A percentile compares a stretch with the other conserved stretches of the same genome.
These are phyloP conservation scores for Cucumis melo DNA, from an alignment of 306 rosid genomes.

Conservation along the genomic window DNA sequence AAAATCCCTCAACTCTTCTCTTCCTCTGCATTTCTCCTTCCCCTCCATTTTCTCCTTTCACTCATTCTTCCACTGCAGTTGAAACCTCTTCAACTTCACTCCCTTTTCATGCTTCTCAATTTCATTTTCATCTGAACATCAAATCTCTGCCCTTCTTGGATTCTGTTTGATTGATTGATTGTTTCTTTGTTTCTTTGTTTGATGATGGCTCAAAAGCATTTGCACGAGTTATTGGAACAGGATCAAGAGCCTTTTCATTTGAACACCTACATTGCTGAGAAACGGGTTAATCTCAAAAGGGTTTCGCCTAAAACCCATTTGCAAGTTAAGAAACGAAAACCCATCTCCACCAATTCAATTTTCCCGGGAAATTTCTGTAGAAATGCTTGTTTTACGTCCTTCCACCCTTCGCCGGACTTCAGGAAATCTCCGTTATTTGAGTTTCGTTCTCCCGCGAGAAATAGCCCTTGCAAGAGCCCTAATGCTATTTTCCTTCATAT, in stretches of 20 bases:
- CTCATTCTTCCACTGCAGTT: neutral
- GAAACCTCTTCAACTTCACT: slow-evolving; percentile 10
- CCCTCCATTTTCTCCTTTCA: neutral
- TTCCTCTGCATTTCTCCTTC: neutral
- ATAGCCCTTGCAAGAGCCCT: slow-evolving; percentile 32
- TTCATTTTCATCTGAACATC: neutral
- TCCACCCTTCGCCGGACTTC: slow-evolving; percentile 41
- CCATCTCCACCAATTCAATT: slow-evolving; percentile 14
- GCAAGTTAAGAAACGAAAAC: slow-evolving; percentile 22
- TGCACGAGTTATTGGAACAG: slow-evolving; percentile 37
- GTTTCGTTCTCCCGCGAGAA: slow-evolving; percentile 31
- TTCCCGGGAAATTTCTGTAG: slow-evolving; percentile 28
- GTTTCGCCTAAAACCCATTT: slow-evolving; percentile 13
- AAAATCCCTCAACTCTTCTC: neutral
- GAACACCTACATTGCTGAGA: slow-evolving; percentile 36
- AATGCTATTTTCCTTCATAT: slow-evolving; percentile 55
- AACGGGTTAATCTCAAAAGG: slow-evolving; percentile 22
- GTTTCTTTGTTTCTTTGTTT: neutral
- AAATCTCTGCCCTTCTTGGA: neutral
- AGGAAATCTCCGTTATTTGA: slow-evolving; percentile 61
- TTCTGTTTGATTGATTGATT: neutral
- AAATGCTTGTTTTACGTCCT: slow-evolving; percentile 49
- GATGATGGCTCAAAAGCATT: slow-evolving; percentile 34
- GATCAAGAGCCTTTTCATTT: slow-evolving; percentile 64
- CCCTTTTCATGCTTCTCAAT: neutral